Base-by-base conservation (phyloP, 2,329 filamentous ascomycete species). In the Nannizziopsis arthrosporioides region DNA sequence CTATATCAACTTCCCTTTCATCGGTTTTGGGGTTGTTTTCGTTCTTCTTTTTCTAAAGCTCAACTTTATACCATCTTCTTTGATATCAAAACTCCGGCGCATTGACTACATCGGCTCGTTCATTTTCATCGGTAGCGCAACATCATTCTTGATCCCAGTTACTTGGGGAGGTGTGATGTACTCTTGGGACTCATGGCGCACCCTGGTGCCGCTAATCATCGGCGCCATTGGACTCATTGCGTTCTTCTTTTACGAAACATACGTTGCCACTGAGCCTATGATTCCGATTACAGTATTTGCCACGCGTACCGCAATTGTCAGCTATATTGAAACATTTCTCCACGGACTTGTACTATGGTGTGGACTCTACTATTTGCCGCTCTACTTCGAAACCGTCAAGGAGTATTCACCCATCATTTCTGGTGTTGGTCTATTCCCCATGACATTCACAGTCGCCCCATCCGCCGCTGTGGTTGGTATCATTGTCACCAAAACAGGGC, bases 81-180 rank as follows among this genome's bases (percentile, higher is more conserved):
- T 77, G 44, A 17, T 63, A 1, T 58, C 65, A 22, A 78, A 78
- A 54, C 61, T 78, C 2, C 64, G 63, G 27, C 68, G 71, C 6
- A 73, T 85, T 18, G 81, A 85, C 58, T 85, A 76, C 72, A 47
- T 77, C 30, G 82, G 82, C 1, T 73, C 75, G 3, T 53, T 74
- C 0, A 57, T 85, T 2, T 84, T 85, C 57, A 68, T 82, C 14
- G 73, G 67, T 10, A 74, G 75, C 11, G 69, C 72, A 10, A 78
- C 77, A 0, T 73, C 72, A 17, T 75, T 83, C 56, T 61, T 83
- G 36, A 77, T 82, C 39, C 76, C 77, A 0, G 59, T 83, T 3
- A 80, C 78, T 1, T 81, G 78, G 70, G 82, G 80, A 8, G 81
- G 80, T 34, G 71, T 82, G 7, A 75, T 80, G 64, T 84, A 82